Conservation (phyloP, 805 yeast genomes). For the Saccharomycopsis amapae region DNA sequence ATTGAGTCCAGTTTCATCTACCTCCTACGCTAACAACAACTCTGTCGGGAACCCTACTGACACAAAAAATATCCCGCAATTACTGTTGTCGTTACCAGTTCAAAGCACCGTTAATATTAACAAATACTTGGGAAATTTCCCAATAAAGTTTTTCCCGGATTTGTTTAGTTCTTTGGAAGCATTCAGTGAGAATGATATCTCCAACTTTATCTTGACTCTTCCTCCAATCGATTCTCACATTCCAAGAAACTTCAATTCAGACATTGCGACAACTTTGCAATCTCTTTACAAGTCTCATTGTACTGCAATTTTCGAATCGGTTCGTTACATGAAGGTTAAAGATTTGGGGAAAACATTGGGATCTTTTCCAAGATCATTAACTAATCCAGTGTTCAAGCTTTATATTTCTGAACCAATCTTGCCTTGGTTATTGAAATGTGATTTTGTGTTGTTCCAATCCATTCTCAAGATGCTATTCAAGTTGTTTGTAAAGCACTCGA, state of each 20-base stretch:
- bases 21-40: no score
- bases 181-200: slow-evolving; percentile 26
- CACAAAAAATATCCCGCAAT: no score
- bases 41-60: no score
- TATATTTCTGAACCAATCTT: slow-evolving; percentile 41
- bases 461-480: slow-evolving; percentile 55
- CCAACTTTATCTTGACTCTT: neutral
- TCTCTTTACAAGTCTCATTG: slow-evolving; percentile 61
- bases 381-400: slow-evolving; percentile 55
- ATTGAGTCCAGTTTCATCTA: slow-evolving; percentile 12
- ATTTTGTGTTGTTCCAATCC: slow-evolving; percentile 49
- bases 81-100: no score
- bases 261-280: slow-evolving; percentile 53
- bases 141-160: slow-evolving; percentile 24
- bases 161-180: slow-evolving; percentile 20
- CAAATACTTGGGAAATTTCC: neutral
- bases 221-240: slow-evolving; percentile 32
- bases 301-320: slow-evolving; percentile 52
- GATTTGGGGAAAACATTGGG: slow-evolving; percentile 47
- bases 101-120: no score
- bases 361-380: slow-evolving; percentile 47
- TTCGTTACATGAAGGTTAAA: slow-evolving; percentile 61
- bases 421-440: slow-evolving; percentile 66
- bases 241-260: slow-evolving; percentile 40
- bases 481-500: slow-evolving; percentile 32